Base-by-base conservation (phyloP, 2,329 filamentous ascomycete genomes). In the Colletotrichum sp. region DNA sequence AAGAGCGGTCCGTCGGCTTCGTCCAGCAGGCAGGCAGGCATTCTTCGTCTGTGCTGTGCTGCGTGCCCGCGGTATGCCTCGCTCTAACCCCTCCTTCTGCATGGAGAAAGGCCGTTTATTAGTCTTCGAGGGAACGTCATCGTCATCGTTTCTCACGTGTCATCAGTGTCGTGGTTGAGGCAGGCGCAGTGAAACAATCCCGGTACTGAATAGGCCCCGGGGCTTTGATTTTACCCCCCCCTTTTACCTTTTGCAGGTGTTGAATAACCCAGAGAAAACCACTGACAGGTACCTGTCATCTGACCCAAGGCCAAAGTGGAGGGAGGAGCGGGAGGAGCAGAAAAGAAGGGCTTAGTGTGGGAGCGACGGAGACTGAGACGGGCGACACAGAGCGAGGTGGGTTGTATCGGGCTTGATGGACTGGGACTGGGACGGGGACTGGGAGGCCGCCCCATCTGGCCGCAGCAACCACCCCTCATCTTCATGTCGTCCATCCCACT, bases 401-500 rank as follows among this genome's bases (percentile, higher is more conserved):
- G 72, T 67, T 76, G 76, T 72, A 72, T 70, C 69, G 60, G 74
- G 60, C 69, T 72, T 72, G 39, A 74, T 75, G 57, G 49, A 57
- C 75, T 70, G 32, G 76, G 69, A 73, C 74, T 77, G 73, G 57
- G 49, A 57, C 75, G 67, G 32, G 76, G 66, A 73, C 74, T 77
- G 73, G 62, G 69, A 76, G 74, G 65, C 55, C 68, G 70, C 74
- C 65, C 76, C 68, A 76, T 77, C 55, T 60, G 69, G 68, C 60
- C 57, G 76, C 76, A 76, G 69, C 63, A 72, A 39, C 72, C 57
- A 44, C 70, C 60, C 66, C 63, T 64, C 52, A 28, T 67, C 59
- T 72, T 76, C 63, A 72, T 71, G 68, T 71, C 68, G 60, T 76
- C 70, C 64, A 76, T 76, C 70, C 69, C 73, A 75, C 72, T 71